Conservation (phyloP, 1,284 basidiomycete species). For the Cryptococcus maquisensis region DNA sequence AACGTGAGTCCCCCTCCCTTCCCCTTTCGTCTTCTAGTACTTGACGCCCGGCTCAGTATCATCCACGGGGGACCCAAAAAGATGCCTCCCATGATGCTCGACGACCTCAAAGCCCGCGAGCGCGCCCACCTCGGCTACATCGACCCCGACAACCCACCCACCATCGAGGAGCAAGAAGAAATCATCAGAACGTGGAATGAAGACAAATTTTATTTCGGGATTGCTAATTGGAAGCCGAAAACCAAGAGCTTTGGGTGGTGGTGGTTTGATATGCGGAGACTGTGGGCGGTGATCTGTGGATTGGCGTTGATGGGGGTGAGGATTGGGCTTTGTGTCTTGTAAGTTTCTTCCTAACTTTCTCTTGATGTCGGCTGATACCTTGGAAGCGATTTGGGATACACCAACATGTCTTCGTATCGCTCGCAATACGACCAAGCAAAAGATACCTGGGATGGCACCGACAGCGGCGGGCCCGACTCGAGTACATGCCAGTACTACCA, state of each 20-base stretch:
- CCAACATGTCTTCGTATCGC: constrained; percentile 12
- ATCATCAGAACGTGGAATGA: constrained; percentile 10
- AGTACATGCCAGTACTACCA: constrained; percentile 26
- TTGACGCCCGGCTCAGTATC: neutral
- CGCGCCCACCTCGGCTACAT: constrained; percentile 6
- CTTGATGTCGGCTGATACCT: no score
- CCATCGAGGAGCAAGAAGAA: constrained; percentile 8
- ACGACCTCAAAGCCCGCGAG: constrained; percentile 6
- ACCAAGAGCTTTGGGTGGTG: constrained; percentile 13
- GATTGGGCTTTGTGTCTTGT: constrained; percentile 20
- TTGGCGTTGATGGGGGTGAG: constrained; percentile 15
- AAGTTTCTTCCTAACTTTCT: constrained; percentile 5
- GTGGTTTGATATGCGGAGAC: constrained; percentile 26
- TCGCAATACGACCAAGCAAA: constrained; percentile 15
- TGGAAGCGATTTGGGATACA: constrained; percentile 4
- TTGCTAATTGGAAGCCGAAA: constrained; percentile 16
- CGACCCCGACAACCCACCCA: constrained; percentile 5
- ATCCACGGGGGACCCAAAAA: constrained; percentile 14
- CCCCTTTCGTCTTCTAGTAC: neutral
- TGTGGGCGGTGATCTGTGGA: constrained; percentile 7
- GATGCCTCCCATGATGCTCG: constrained; percentile 2
- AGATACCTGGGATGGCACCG: constrained; percentile 11
- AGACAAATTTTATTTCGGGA: constrained; percentile 18
- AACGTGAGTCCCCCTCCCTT: constrained; percentile 2
- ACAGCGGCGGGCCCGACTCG: constrained; percentile 13